A percentile compares a stretch with the other conserved stretches of the same genome.
phyloP scores from a whole-genome alignment of 352 stramenopile species.

The Elongisporangium prolatum region DNA sequence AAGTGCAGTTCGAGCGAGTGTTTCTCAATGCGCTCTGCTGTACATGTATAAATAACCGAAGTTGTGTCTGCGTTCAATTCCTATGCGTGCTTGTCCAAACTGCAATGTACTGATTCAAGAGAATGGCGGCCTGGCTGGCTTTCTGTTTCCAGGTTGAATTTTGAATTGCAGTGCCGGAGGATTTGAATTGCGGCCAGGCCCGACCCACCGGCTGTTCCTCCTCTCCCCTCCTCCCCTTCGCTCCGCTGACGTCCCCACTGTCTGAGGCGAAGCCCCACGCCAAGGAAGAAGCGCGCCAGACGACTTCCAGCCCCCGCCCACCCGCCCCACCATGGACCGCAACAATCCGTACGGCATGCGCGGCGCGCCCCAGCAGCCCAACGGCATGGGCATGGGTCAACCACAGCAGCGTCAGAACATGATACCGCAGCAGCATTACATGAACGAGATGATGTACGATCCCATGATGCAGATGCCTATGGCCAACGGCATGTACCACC shows the following conservation, averaged over 20 bases:
- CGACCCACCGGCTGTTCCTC: neutral
- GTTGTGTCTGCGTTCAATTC: too few relatives aligned
- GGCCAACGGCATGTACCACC: constrained; percentile 54
- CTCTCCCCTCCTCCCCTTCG: neutral
- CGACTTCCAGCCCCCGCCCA: neutral
- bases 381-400: constrained; percentile 27
- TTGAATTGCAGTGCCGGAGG: too few relatives aligned
- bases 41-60: too few relatives aligned
- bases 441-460: constrained; percentile 80
- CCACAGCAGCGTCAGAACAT: constrained; percentile 27
- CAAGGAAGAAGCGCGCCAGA: neutral
- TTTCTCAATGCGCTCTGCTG: too few relatives aligned
- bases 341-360: constrained; percentile 57
- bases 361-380: constrained; percentile 9
- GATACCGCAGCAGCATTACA: constrained; percentile 56
- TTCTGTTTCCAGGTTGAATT: too few relatives aligned
- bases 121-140: too few relatives aligned
- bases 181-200: too few relatives aligned
- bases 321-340: constrained; percentile 52
- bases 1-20: too few relatives aligned
- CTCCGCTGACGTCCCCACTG: constrained; percentile 4
- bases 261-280: constrained; percentile 1
- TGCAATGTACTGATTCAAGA: too few relatives aligned
- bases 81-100: too few relatives aligned
- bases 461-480: constrained; percentile 44